phyloP scores from a whole-genome alignment of 1,139 yeast genomes.

The Saccharomyces hybrid region DNA sequence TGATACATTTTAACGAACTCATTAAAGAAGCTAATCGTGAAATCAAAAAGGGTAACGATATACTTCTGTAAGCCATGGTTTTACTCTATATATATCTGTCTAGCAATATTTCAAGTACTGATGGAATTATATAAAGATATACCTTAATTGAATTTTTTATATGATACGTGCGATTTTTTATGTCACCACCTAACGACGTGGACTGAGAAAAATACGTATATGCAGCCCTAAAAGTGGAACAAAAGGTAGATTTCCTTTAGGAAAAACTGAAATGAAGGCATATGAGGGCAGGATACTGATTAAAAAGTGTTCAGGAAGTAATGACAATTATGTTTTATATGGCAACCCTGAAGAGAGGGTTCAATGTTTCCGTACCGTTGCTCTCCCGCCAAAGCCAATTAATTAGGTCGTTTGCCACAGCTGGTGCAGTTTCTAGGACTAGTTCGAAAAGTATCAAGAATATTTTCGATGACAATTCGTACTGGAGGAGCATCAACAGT shows the following conservation, averaged over 20 bases:
- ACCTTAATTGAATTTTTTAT: not conserved
- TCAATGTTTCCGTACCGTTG: constrained; percentile 13
- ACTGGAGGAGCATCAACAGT: constrained; percentile 17
- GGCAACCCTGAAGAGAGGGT: constrained; percentile 10
- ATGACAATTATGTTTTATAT: not conserved
- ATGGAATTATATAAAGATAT: not conserved
- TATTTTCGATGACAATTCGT: constrained; percentile 19
- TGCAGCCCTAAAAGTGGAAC: not conserved
- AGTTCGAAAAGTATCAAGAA: constrained; percentile 2
- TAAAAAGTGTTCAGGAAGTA: not conserved
- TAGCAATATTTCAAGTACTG: constrained; percentile 4
- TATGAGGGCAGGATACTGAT: not conserved
- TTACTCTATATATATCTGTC: not conserved
- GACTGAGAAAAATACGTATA: not conserved
- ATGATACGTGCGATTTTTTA: not conserved
- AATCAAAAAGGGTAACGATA: constrained; percentile 35
- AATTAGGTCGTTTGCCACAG: not conserved
- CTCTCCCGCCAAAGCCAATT: not conserved
- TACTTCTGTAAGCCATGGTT: not conserved
- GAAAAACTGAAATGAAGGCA: not conserved
- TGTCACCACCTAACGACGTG: not conserved
- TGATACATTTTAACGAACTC: constrained; percentile 55
- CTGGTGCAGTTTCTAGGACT: not conserved
- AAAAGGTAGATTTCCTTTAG: not conserved
- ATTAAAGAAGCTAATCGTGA: constrained; percentile 59